Percentiles rank a stretch among this genome's conserved stretches.
Conservation (phyloP, 306 rosid species). For the Fagus sylvatica region DNA sequence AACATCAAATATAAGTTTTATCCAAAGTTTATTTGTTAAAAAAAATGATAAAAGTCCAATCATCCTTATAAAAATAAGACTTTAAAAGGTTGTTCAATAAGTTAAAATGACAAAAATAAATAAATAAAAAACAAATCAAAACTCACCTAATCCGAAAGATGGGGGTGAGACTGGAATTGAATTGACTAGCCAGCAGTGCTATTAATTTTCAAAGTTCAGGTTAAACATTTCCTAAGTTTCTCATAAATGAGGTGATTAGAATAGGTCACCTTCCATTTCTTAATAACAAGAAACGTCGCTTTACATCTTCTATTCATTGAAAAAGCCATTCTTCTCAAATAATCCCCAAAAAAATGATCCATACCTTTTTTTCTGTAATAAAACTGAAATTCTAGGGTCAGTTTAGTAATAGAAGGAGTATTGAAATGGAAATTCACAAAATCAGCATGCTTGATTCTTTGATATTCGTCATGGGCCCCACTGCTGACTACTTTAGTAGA, state of each 20-base stretch:
- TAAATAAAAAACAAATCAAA: no score
- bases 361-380: conserved; percentile 6
- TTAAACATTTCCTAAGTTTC: neutral
- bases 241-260: conserved; percentile 24
- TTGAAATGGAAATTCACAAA: conserved; percentile 19
- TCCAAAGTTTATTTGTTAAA: no score
- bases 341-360: no score
- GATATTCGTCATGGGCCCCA: conserved; percentile 33
- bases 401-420: neutral
- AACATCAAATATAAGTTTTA: no score
- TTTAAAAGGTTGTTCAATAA: no score
- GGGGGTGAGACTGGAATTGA: neutral
- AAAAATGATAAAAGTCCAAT: no score
- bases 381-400: conserved; percentile 11
- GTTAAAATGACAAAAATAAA: no score
- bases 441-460: conserved; percentile 30
- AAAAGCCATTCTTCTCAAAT: no score
- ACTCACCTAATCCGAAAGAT: no score
- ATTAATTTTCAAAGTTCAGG: neutral
- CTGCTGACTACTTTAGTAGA: conserved; percentile 22
- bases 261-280: conserved; percentile 36
- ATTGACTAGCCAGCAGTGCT: conserved; percentile 26
- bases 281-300: neutral
- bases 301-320: no score
- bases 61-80: no score